Evolutionary conservation across 768 basidiomycete species (phyloP), one percentile per base, ranked within the genome.

Genomic region (Mycena amicta): DNA sequence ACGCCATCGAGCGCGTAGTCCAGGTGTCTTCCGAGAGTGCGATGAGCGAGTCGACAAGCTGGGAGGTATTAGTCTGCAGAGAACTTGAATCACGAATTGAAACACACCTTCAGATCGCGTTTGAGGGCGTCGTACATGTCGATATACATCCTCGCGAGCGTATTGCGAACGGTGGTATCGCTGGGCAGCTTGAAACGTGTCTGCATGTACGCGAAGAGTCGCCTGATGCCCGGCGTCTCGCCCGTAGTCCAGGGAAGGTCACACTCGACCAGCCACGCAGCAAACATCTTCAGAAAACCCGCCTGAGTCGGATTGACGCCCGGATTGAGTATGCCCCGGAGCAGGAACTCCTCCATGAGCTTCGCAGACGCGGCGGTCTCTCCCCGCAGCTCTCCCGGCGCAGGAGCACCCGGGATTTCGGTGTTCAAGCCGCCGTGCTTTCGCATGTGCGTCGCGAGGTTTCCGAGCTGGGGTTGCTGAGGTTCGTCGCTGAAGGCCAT

Each of bases 231-330:
- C n/a, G n/a, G n/a, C n/a, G n/a, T n/a, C n/a, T n/a, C n/a, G n/a
- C n/a, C n/a, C n/a, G n/a, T n/a, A n/a, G n/a, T n/a, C n/a, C n/a
- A n/a, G n/a, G n/a, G n/a, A n/a, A n/a, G n/a, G n/a, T n/a, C n/a
- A n/a, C n/a, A n/a, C n/a, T n/a, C n/a, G n/a, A 74, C 51, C 15
- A 75, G 70, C 69, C 70, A 75, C 2, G 72, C 71, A 1, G 72
- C 28, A 57, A 75, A 74, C 3, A 75, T 30, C 8, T 65, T 64
- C 13, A 60, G 26, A 50, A 73, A 76, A 1, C 72, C 72, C 30
- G 55, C 59, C 18, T 72, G 57, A 1, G 68, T 70, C 1, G 63
- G 39, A 22, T 60, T 61, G 2, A 68, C 47, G n/a, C 55, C 56
- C 0, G 72, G 75, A 59, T 76, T 73, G 4, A 75, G 65, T 52